Percentiles rank a stretch among this genome's conserved stretches.
These are phyloP conservation scores for Talaromyces atroroseus DNA, from an alignment of 2,329 filamentous ascomycete genomes.

Conservation along the genomic window DNA sequence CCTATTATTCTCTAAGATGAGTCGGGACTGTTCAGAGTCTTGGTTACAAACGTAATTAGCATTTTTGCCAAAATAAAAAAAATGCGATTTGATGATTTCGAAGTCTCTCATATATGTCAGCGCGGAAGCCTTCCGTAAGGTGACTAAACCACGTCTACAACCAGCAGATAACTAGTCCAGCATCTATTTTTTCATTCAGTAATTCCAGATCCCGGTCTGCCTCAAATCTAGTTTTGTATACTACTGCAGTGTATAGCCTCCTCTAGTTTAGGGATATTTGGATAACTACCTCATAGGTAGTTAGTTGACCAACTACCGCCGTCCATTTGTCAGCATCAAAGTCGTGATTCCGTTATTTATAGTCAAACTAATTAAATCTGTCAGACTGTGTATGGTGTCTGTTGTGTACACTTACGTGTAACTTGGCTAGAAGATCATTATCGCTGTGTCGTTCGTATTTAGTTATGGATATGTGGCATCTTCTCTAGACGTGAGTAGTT, in stretches of 20 bases:
- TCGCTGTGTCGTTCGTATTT: background rate
- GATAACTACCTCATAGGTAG: background rate
- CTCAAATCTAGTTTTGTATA: too few species aligned
- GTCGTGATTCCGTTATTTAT: background rate
- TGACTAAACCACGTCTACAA: too few species aligned
- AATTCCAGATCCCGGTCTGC: too few species aligned
- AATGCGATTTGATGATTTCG: slow-evolving; percentile 30
- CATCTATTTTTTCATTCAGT: too few species aligned
- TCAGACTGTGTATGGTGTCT: background rate
- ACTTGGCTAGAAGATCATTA: background rate
- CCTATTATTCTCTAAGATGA: slow-evolving; percentile 11
- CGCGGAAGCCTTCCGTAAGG: background rate
- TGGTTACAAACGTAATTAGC: slow-evolving; percentile 34
- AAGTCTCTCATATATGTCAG: background rate
- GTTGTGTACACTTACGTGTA: background rate
- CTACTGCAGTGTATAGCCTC: too few species aligned
- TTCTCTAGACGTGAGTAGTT: too few species aligned
- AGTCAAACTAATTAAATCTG: background rate
- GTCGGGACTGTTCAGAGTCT: slow-evolving; percentile 20
- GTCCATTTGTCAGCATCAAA: slow-evolving; percentile 7
- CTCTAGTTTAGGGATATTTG: background rate
- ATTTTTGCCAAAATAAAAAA: slow-evolving; percentile 24
- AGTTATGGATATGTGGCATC: background rate
- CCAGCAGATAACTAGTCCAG: too few species aligned
- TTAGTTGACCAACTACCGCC: background rate